Conservation (phyloP, 2,329 filamentous ascomycete genomes). For the Verticillium nubilum region DNA sequence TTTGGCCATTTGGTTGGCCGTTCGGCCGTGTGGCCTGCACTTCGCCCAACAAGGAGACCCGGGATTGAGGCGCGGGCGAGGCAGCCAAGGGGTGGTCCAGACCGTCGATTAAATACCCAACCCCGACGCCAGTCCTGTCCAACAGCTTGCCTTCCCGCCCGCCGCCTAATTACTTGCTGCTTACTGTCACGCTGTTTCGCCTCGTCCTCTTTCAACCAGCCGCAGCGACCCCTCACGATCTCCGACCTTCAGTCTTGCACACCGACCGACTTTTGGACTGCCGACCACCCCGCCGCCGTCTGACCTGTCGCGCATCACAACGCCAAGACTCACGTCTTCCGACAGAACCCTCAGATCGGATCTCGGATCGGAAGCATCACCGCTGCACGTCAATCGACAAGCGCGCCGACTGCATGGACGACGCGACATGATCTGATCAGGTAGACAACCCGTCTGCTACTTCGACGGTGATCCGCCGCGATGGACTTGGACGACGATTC, state of each 20-base stretch:
- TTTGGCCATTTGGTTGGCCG: not conserved
- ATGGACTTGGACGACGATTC: slow-evolving; percentile 23
- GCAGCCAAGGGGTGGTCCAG: not conserved
- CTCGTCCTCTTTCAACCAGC: not conserved
- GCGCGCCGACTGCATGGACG: not conserved
- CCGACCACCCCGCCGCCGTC: not conserved
- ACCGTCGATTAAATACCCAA: not conserved
- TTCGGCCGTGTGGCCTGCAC: not conserved
- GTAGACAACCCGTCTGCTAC: not conserved
- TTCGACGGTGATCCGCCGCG: not conserved
- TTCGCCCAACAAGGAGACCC: not conserved
- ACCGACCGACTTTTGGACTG: not conserved
- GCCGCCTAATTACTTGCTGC: not conserved
- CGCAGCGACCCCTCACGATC: not conserved
- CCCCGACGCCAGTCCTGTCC: not conserved
- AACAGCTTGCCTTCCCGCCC: not conserved
- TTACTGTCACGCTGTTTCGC: not conserved
- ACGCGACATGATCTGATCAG: not conserved
- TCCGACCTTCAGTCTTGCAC: too few relatives aligned
- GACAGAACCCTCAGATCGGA: not conserved
- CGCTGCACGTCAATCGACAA: not conserved
- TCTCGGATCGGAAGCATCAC: not conserved
- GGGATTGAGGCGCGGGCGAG: not conserved
- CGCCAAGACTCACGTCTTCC: not conserved
- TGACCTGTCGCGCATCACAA: not conserved